phyloP scores from a whole-genome alignment of 2,329 filamentous ascomycete genomes.

The Tolypocladium capitatum region DNA sequence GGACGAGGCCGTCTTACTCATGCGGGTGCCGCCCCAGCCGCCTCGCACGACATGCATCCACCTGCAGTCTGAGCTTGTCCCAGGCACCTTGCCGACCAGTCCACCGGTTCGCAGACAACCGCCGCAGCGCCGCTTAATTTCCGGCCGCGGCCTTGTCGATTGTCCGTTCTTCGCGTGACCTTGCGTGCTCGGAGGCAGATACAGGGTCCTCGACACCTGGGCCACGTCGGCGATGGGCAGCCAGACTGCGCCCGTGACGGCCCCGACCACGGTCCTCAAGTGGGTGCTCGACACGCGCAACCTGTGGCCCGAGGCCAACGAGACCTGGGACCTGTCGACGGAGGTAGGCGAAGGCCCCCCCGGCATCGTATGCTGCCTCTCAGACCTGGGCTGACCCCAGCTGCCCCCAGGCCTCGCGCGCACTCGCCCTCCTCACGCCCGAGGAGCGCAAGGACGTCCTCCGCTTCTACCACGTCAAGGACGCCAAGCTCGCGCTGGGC shows the following conservation, averaged over 20 bases:
- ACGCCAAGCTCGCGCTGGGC: conserved; percentile 61
- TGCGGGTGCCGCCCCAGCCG: no score
- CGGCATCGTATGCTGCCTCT: not conserved
- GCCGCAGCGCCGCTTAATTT: not conserved
- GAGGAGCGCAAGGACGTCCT: conserved; percentile 45
- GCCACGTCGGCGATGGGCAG: not conserved
- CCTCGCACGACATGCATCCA: not conserved
- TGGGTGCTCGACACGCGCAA: conserved; percentile 49
- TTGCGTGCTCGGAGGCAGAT: not conserved
- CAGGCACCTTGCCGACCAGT: not conserved
- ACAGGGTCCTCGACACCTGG: not conserved
- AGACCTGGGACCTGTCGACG: conserved; percentile 33
- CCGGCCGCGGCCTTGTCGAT: not conserved
- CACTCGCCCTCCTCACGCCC: conserved; percentile 36
- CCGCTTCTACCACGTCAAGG: conserved; percentile 51
- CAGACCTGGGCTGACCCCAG: not conserved
- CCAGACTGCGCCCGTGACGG: conserved; percentile 1
- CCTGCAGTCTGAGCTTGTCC: not conserved
- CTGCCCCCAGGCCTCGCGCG: conserved; percentile 35
- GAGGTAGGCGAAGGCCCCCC: conserved; percentile 22
- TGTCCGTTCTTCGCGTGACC: no score
- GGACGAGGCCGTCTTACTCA: no score
- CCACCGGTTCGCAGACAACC: not conserved
- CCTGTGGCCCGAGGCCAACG: conserved; percentile 39
- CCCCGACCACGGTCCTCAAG: conserved; percentile 32